These are phyloP conservation scores for Xerocomellus chrysenteron DNA, from an alignment of 768 basidiomycete species.

Conservation along the genomic window DNA sequence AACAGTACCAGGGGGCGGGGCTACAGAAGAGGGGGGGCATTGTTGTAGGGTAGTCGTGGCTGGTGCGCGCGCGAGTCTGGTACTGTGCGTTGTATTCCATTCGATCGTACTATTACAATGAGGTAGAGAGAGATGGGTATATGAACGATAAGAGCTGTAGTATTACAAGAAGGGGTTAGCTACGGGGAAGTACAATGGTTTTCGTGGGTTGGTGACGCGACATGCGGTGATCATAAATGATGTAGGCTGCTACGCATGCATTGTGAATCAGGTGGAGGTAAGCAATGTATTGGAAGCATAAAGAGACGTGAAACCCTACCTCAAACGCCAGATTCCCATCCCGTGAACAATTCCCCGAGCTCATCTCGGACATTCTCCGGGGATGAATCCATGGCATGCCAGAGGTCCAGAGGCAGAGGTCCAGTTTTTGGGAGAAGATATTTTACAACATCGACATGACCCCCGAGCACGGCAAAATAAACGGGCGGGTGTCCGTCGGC, in stretches of 20 bases:
- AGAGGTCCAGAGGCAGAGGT: background rate
- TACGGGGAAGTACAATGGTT: background rate
- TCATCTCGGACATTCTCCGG: background rate
- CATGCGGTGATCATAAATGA: too few relatives aligned
- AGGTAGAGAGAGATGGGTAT: background rate
- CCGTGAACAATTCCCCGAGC: background rate
- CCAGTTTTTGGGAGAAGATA: background rate
- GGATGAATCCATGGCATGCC: background rate
- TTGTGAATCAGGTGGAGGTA: background rate
- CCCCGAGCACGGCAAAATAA: background rate
- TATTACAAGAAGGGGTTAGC: background rate
- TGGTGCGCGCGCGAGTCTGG: background rate
- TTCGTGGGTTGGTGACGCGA: too few relatives aligned
- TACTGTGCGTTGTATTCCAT: constrained; percentile 1
- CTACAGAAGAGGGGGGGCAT: constrained; percentile 29
- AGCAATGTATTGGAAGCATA: background rate
- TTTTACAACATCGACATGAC: background rate
- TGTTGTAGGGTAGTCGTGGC: constrained; percentile 16
- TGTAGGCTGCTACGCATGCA: too few relatives aligned
- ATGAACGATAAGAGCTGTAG: background rate
- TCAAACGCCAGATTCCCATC: background rate
- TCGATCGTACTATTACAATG: background rate
- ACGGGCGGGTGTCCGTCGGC: background rate
- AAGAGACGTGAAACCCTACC: background rate
- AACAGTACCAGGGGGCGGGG: background rate